Evolutionary conservation across 2,329 filamentous ascomycete genomes (phyloP), one percentile per base, ranked within the genome.

Genomic region (Penicillium sp.): DNA sequence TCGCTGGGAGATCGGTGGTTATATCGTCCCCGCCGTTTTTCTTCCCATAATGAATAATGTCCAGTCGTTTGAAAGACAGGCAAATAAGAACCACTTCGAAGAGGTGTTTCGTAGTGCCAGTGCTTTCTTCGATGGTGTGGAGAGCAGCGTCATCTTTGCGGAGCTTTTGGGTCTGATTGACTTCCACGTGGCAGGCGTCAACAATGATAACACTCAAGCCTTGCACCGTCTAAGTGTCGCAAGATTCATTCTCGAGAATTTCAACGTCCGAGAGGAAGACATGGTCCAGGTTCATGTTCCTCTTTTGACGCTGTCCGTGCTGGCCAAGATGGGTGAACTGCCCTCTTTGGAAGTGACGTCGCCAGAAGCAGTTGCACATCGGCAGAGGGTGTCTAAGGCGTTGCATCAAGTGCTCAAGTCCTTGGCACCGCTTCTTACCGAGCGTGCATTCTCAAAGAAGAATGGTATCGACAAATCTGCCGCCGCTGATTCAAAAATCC

Each of bases 51-150:
- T 99, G 67, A 84, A 88, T 71, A 96, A 89, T 67, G 88, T 96
- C 39, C 87, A 89, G 65, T 79, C 82, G 48, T 98, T 92, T 77
- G 88, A 92, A 74, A 78, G 81, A 28, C 81, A 80, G 54, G 86
- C 89, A 0, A 83, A 83, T n/a, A 89, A 89, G 69, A 77, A 84
- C 6, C 87, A 94, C 59, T 92, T 95, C 62, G 83, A 87, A 14
- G 95, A 99, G 74, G 92, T 98, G 2, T 83, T 98, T 66, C 88
- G 91, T 66, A 98, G 94, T 72, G 95, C 94, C 5, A 96, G 90
- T 71, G 89, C 95, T 42, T 99, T 99, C 77, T 99, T 99, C 67
- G 95, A 99, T 72, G 94, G 94, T 5, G 94, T 98, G 41, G 95
- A 99, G 76, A 96, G 93, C 69, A 90, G 90, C 7, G 81, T 98